A percentile compares a stretch with the other conserved stretches of the same genome.
These are phyloP conservation scores for Cryptosporidium meleagridis DNA, from an alignment of 169 alveolate species.

Conservation along the genomic window DNA sequence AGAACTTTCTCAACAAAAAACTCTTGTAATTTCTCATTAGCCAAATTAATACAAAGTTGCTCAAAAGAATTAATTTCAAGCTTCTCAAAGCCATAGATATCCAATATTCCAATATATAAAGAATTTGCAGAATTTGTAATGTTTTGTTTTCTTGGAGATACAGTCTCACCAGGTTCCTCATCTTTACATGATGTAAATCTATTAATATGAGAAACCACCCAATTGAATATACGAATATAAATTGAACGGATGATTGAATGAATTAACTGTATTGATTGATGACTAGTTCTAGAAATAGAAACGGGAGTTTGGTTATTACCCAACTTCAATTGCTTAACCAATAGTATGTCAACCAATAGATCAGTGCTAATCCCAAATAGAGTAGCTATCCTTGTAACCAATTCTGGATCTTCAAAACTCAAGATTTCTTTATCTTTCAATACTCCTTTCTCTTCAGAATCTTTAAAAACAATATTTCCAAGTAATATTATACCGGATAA, in stretches of 20 bases:
- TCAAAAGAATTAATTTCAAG: slow-evolving; percentile 88
- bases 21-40: slow-evolving; percentile 90
- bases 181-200: slow-evolving; percentile 55
- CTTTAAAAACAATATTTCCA: slow-evolving; percentile 87
- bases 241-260: slow-evolving; percentile 60
- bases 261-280: slow-evolving; percentile 52
- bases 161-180: not conserved
- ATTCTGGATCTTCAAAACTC: slow-evolving; percentile 12
- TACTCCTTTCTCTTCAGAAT: slow-evolving; percentile 5
- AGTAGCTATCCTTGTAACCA: slow-evolving; percentile 25
- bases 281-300: slow-evolving; percentile 41
- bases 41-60: slow-evolving; percentile 87
- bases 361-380: slow-evolving; percentile 20
- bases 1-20: slow-evolving; percentile 89
- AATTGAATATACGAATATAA: slow-evolving; percentile 47
- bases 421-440: slow-evolving; percentile 13
- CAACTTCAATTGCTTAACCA: slow-evolving; percentile 38
- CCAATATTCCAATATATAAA: slow-evolving; percentile 86
- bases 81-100: slow-evolving; percentile 90
- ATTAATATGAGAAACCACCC: slow-evolving; percentile 67
- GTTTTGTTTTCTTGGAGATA: slow-evolving; percentile 38
- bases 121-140: slow-evolving; percentile 53
- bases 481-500: slow-evolving; percentile 82
- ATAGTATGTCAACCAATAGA: slow-evolving; percentile 13
- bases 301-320: slow-evolving; percentile 63